Conservation (phyloP, 306 rosid genomes). For the Acacia acuminata region DNA sequence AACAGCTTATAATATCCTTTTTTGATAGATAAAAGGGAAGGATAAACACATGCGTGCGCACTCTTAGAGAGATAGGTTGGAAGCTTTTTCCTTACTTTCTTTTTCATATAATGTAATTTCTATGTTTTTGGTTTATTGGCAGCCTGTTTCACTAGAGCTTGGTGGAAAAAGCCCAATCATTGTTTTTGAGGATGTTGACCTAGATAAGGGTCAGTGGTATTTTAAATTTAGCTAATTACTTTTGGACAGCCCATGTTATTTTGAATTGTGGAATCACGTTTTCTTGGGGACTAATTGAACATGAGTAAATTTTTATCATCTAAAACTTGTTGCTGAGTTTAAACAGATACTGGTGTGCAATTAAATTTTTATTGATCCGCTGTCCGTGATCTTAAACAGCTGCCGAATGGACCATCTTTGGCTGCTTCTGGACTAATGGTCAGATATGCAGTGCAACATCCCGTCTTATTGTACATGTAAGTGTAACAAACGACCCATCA, state of each 20-base stretch:
- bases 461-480: constrained; percentile 88
- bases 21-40: constrained; percentile 5
- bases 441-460: constrained; percentile 99
- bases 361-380: constrained; percentile 21
- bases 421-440: constrained; percentile 98
- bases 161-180: constrained; percentile 96
- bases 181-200: constrained; percentile 93
- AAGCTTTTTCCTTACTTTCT: background rate
- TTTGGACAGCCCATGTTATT: constrained; percentile 16
- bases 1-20: background rate
- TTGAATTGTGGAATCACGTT: background rate
- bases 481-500: constrained; percentile 34
- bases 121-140: constrained; percentile 45
- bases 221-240: constrained; percentile 17
- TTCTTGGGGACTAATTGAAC: constrained; percentile 1
- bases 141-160: constrained; percentile 96
- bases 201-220: constrained; percentile 85
- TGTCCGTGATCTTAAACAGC: constrained; percentile 61
- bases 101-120: constrained; percentile 22
- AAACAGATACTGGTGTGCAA: constrained; percentile 2
- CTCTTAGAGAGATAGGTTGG: background rate
- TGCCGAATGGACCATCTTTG: constrained; percentile 92
- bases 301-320: constrained; percentile 20
- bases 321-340: constrained; percentile 4
- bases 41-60: background rate